Base-by-base conservation (phyloP, 805 yeast species). In the Ogataea parapolymorpha region DNA sequence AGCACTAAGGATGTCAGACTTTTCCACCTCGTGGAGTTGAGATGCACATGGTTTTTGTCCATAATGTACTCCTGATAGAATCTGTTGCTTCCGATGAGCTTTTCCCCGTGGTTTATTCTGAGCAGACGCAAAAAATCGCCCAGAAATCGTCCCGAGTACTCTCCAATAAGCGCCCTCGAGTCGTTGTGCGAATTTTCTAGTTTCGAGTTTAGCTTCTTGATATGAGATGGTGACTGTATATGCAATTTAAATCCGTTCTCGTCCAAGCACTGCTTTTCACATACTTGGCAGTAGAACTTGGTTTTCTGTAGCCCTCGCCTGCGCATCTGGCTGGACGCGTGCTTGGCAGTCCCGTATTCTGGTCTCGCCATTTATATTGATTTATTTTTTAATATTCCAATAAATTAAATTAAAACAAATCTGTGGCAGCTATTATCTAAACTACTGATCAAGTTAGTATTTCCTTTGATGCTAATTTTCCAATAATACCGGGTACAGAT, bases 171-270 rank as follows among this genome's bases (percentile, higher is more conserved):
- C 11, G 48, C 35, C 5, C 43, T 46, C 2, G 60, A 54, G 36
- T 54, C 51, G n/a, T 58, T 54, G 14, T 63, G 68, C 13, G 78
- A 75, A 11, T 62, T 63, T 0, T 74, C 72, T 5, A 78, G 60
- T 5, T 71, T 67, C 14, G 31, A 27, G 1, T 71, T 62, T 32
- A 85, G 74, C 38, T 75, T 77, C 14, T 77, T 74, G 34, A 75
- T 62, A 58, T 93, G 99, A 2, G 85, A 70, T 32, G 85, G 87
- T n/a, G 95, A 80, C 48, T 73, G 71, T n/a, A 82, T 72, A 61
- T 93, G 99, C 54, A 91, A 84, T 54, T 85, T 83, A 68, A 85
- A 93, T 18, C 99, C 99, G 64, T 93, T 91, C 48, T 85, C 95
- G 60, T 95, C 99, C 41, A 97, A 68, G 60, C 98, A 90, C 65